Conservation (phyloP, 192 early-diverging fungal genomes). For the Podila verticillata region DNA sequence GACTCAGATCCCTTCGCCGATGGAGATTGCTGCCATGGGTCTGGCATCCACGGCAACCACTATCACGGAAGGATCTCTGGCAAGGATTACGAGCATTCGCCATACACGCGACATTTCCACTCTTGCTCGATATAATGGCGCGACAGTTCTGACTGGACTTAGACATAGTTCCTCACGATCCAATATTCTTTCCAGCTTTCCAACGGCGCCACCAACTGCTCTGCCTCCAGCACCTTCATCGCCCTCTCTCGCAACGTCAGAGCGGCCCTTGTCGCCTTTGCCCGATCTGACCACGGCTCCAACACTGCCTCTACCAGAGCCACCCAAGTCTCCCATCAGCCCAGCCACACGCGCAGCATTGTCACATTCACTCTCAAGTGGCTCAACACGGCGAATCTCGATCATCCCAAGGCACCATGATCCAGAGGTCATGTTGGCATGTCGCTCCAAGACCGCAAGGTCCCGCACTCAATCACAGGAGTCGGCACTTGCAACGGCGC, state of each 20-base stretch:
- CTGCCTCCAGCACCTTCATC: not conserved
- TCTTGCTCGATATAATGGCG: no score
- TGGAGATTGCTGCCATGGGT: constrained; percentile 4
- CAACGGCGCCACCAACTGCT: not conserved
- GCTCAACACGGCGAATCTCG: constrained; percentile 31
- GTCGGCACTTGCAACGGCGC: not conserved
- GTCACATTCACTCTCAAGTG: constrained; percentile 26
- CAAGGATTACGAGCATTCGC: constrained; percentile 19
- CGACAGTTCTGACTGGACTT: not conserved
- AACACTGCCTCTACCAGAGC: constrained; percentile 27
- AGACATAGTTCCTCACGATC: constrained; percentile 17
- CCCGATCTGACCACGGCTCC: constrained; percentile 19
- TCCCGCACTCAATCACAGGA: constrained; percentile 42
- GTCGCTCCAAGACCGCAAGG: constrained; percentile 1
- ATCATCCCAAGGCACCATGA: constrained; percentile 47
- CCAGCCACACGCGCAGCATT: constrained; percentile 5
- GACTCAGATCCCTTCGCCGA: constrained; percentile 9
- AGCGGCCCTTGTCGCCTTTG: constrained; percentile 28
- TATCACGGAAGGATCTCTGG: not conserved
- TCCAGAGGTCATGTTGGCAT: constrained; percentile 24
- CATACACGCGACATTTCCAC: constrained; percentile 7
- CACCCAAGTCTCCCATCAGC: constrained; percentile 5
- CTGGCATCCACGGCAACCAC: not conserved
- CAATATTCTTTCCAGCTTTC: not conserved
- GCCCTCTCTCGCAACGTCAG: not conserved